Base-by-base conservation (phyloP, 2,329 filamentous ascomycete genomes). In the Diaporthe ilicicola region DNA sequence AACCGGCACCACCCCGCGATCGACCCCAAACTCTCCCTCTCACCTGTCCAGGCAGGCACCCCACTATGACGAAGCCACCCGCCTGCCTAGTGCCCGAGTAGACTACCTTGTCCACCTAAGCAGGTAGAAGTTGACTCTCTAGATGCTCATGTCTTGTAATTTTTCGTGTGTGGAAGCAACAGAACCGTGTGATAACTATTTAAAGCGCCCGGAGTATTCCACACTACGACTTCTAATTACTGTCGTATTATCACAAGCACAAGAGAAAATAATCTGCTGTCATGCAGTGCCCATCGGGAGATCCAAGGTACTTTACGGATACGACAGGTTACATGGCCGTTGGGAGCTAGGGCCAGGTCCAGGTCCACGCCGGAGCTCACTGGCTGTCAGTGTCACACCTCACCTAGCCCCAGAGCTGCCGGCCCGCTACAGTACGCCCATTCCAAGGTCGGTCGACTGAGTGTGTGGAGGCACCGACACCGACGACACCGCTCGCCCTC, bases 271-370 rank as follows among this genome's bases (percentile, higher is more conserved):
- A 59, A 46, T 32, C 22, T 22, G 5, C 22, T 22, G 42, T 46
- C 56, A 34, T 24, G n/a, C 27, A 48, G 10, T 12, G 19, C 22
- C 22, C 7, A 19, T 44, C 4, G 55, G 27, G 55, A 4, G 29
- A 37, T 19, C 59, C 4, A 37, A 34, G 17, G 29, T n/a, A 50
- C 13, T n/a, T n/a, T 5, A 4, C 9, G 24, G 27, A 34, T 13
- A 48, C 29, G 10, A n/a, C 29, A 19, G 42, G 59, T 62, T 62
- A 50, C 59, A 50, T 34, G 44, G 59, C 4, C 7, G 29, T n/a
- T 19, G 54, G 51, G 39, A 72, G 71, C 71, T 72, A 69, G 62
- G 68, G 62, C 61, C 68, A 70, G 66, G 46, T 50, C 61, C 68
- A 70, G 66, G 46, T 50, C 29, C 50, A 32, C 24, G 44, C 46